Evolutionary conservation across 306 rosid genomes (phyloP), one percentile per base, ranked within the genome.

Genomic region (Cucurbita argyrosperma): DNA sequence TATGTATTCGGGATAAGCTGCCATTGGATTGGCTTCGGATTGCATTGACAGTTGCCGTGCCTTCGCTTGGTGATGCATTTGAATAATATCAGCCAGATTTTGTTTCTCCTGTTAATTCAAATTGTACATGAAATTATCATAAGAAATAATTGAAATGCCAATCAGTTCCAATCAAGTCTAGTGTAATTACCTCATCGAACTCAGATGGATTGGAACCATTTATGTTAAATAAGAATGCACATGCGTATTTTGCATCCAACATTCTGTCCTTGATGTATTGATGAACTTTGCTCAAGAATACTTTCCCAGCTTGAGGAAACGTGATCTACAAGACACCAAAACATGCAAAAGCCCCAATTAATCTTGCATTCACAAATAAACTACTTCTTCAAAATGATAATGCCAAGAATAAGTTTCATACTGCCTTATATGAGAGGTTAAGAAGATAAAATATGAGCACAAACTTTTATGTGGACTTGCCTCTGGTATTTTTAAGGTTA

Each of bases 171-270:
- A 80, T 61, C 73, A 43, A 57, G 45, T 52, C 66, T 50, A 58
- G 78, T 21, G 51, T 30, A 80, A 69, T 35, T 85, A 89, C 99
- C 96, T 95, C 97, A 55, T 82, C 90, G 64, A 84, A 88, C 73
- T 87, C 96, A 6, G 79, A 79, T 54, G 87, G 85, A 83, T 83
- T 83, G 71, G 88, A 82, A 60, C 84, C 87, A 79, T 79, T 79
- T 63, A 82, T 80, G 82, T 88, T 82, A 61, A 89, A 79, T 55
- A 91, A 77, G 80, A 95, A 87, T 35, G 97, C 95, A 80, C 97
- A 89, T 11, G 89, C 84, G 76, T 91, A 95, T 91, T 95, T 95
- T 77, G 88, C 92, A 84, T 95, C 97, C 85, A 95, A 84, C 85
- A 84, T 82, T 46, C 89, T 88, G 65, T 95, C 99, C 86, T 91